Base-by-base conservation (phyloP, 768 basidiomycete species). In the Kwoniella pini region DNA sequence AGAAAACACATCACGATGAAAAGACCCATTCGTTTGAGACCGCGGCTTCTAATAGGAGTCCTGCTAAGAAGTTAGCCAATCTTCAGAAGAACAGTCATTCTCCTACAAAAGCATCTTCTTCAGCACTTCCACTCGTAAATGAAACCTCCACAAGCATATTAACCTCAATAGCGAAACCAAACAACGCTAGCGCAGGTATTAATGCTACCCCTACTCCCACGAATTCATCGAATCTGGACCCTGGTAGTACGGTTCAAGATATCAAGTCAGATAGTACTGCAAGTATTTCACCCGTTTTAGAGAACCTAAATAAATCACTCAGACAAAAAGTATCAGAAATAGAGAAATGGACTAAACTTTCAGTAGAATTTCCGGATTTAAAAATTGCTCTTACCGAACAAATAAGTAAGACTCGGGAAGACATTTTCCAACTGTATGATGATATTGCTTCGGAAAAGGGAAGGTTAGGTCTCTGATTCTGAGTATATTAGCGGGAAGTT, bases 341-440 rank as follows among this genome's bases (percentile, higher is more conserved):
- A 27, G 57, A 44, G 26, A 43, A 31, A 33, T 45, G 40, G 43
- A 57, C 55, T 12, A 48, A 44, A 45, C 28, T 57, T 0, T 31
- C 33, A 24, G 27, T 9, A 11, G 55, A 57, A 39, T 44, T 45
- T 22, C 43, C 43, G 21, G 55, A 39, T 40, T 40, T 53, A 44
- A 57, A 31, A 50, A 31, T 49, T 7, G 53, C 59, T 3, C 44
- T 61, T 22, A 31, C 21, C 38, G 50, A 15, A 6, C 59, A 61
- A 15, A 50, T 61, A 7, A 24, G 39, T 13, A 45, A 53, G 33
- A 61, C 59, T 4, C 51, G 54, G 17, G 52, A 36, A 13, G 59
- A 61, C 44, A 61, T 61, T 17, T 61, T 61, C 39, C 33, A n/a
- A 2, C 30, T 61, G 36, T 53, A 61, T 28, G 59, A 61, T 61